These are phyloP conservation scores for Adansonia gregorii DNA, from an alignment of 441 rosid genomes.

Conservation along the genomic window DNA sequence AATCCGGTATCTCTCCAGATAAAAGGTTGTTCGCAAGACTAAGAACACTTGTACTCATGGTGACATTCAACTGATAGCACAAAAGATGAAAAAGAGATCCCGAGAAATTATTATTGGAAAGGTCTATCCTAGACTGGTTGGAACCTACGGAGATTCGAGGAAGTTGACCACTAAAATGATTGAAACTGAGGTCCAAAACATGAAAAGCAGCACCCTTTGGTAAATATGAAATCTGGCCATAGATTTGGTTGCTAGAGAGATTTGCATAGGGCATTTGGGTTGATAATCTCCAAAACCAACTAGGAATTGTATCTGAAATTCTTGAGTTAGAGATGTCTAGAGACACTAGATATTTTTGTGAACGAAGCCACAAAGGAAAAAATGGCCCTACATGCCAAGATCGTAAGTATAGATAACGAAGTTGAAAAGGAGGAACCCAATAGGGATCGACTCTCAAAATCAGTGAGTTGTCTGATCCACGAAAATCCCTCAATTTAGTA, in stretches of 20 bases:
- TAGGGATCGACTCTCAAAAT: slow-evolving; percentile 13
- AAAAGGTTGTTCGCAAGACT: background rate
- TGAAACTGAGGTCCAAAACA: background rate
- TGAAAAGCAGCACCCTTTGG: no score
- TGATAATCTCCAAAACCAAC: slow-evolving; percentile 13
- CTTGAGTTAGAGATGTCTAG: slow-evolving; percentile 23
- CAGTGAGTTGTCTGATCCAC: background rate
- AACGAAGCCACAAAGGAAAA: slow-evolving; percentile 31
- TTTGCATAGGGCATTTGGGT: background rate
- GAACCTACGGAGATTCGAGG: background rate
- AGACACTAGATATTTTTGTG: background rate
- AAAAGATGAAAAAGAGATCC: slow-evolving; percentile 16
- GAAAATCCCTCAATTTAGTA: slow-evolving; percentile 7
- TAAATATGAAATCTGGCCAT: background rate
- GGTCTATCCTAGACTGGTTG: background rate
- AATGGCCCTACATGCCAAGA: slow-evolving; percentile 29
- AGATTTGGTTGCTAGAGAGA: slow-evolving; percentile 26
- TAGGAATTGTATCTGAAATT: slow-evolving; percentile 21
- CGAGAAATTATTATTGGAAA: slow-evolving; percentile 9
- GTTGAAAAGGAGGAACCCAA: slow-evolving; percentile 28
- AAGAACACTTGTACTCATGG: fast-evolving
- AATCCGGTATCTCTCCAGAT: background rate
- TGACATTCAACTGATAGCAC: background rate
- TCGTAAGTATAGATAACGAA: background rate
- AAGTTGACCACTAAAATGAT: background rate